These are phyloP conservation scores for Leccinum rimulosum DNA, from an alignment of 768 basidiomycete genomes.

Conservation along the genomic window DNA sequence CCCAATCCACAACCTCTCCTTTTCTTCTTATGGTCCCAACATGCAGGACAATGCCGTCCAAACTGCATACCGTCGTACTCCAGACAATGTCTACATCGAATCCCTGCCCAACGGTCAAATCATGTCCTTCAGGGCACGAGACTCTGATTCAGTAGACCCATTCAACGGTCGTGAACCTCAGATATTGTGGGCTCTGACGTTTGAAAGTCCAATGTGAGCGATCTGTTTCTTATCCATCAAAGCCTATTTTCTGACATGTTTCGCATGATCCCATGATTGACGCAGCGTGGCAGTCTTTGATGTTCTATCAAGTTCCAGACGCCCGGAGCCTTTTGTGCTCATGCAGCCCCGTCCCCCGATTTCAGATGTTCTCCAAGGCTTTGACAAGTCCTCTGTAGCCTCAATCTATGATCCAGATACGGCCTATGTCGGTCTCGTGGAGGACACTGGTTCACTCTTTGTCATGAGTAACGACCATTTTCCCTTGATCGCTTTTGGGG, in stretches of 20 bases:
- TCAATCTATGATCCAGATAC: conserved; percentile 47
- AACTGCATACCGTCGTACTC: conserved; percentile 67
- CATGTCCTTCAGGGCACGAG: conserved; percentile 61
- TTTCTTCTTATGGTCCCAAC: conserved; percentile 92
- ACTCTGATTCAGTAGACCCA: conserved; percentile 25
- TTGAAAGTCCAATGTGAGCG: conserved; percentile 67
- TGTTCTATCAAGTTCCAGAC: conserved; percentile 49
- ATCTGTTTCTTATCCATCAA: neutral
- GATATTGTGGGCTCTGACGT: conserved; percentile 57
- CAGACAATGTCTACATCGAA: conserved; percentile 80
- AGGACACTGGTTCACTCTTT: conserved; percentile 70
- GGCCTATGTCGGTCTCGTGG: conserved; percentile 81
- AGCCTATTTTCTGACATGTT: neutral
- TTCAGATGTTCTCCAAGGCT: conserved; percentile 62
- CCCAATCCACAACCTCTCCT: conserved; percentile 77
- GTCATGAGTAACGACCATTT: conserved; percentile 82
- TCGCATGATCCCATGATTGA: neutral
- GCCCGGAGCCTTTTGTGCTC: conserved; percentile 70
- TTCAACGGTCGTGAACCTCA: conserved; percentile 34
- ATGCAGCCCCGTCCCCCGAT: conserved; percentile 82
- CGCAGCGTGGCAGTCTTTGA: conserved; percentile 82
- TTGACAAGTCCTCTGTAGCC: conserved; percentile 33
- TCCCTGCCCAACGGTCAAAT: conserved; percentile 76
- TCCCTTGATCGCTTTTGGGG: conserved; percentile 77
- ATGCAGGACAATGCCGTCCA: conserved; percentile 78